phyloP scores from a whole-genome alignment of 2,329 filamentous ascomycete genomes.

The Fusarium aywerte region DNA sequence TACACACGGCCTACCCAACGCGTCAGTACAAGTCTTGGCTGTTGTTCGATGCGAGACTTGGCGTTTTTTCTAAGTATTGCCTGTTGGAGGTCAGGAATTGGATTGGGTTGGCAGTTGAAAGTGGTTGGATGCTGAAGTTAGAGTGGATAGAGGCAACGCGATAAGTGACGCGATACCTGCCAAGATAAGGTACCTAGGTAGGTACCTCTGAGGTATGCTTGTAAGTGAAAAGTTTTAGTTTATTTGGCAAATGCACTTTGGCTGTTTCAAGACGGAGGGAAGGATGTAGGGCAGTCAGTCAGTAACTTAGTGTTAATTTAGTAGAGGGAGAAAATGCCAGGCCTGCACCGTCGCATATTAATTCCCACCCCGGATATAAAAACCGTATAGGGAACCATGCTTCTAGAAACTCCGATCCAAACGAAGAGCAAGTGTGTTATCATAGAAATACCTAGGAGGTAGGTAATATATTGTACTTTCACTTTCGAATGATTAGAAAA shows the following conservation, averaged over 20 bases:
- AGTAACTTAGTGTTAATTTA: too few relatives aligned
- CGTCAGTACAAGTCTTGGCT: slow-evolving; percentile 18
- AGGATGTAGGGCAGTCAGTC: neutral
- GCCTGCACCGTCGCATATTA: slow-evolving; percentile 20
- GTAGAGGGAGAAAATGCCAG: neutral
- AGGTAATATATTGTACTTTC: neutral
- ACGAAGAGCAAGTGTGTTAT: neutral
- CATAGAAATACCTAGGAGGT: neutral
- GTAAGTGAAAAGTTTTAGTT: slow-evolving; percentile 12
- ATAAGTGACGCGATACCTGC: neutral
- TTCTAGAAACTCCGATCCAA: slow-evolving; percentile 10
- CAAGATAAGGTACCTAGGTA: neutral
- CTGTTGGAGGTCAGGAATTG: neutral
- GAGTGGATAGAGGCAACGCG: neutral
- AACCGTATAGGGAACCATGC: slow-evolving; percentile 3
- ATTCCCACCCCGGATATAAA: slow-evolving; percentile 4
- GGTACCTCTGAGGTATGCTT: neutral
- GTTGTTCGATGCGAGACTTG: slow-evolving; percentile 5
- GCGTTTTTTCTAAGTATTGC: neutral
- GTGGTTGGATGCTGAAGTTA: neutral
- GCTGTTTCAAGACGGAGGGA: slow-evolving; percentile 11
- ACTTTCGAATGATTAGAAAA: too few relatives aligned
- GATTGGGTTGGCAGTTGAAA: neutral
- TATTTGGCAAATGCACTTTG: neutral
- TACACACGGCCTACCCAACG: slow-evolving; percentile 10